Percentiles rank a stretch among this genome's conserved stretches.
Conservation (phyloP, 768 basidiomycete genomes). For the Kwoniella sp. region DNA sequence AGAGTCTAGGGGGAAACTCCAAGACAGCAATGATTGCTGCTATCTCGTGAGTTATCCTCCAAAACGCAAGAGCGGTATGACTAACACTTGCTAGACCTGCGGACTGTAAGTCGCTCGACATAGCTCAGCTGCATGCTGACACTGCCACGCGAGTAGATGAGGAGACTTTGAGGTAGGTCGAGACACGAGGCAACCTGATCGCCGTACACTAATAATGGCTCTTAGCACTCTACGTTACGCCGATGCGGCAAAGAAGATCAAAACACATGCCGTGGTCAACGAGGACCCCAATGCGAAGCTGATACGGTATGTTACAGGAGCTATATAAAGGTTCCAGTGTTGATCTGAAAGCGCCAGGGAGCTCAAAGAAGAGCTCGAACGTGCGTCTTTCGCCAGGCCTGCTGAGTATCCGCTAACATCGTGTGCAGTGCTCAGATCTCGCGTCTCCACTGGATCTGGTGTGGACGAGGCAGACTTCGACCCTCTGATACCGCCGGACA, state of each 20-base stretch:
- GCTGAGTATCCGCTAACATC: neutral
- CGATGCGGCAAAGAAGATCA: slow-evolving; percentile 98
- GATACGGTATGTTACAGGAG: slow-evolving; percentile 57
- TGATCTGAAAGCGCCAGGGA: slow-evolving; percentile 52
- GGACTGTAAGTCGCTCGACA: slow-evolving; percentile 3
- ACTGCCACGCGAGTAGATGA: slow-evolving; percentile 56
- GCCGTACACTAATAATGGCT: too few relatives aligned
- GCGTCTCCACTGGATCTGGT: slow-evolving; percentile 33
- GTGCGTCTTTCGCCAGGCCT: slow-evolving; percentile 7
- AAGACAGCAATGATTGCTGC: slow-evolving; percentile 99
- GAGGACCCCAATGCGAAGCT: slow-evolving; percentile 99
- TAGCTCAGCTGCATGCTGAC: neutral
- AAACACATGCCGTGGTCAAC: slow-evolving; percentile 98
- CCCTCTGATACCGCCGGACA: slow-evolving; percentile 80
- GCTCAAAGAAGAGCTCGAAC: slow-evolving; percentile 94
- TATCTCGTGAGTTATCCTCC: slow-evolving; percentile 57
- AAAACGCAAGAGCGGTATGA: neutral
- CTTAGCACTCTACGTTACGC: slow-evolving; percentile 96
- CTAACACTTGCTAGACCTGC: slow-evolving; percentile 4
- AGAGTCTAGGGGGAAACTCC: slow-evolving; percentile 72
- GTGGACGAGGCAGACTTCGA: slow-evolving; percentile 69
- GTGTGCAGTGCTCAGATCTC: slow-evolving; percentile 64
- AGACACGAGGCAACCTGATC: neutral
- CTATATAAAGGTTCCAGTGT: neutral
- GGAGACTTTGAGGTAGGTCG: slow-evolving; percentile 66